Conservation (phyloP, 192 early-diverging fungal genomes). For the Rhizophagus sp. region DNA sequence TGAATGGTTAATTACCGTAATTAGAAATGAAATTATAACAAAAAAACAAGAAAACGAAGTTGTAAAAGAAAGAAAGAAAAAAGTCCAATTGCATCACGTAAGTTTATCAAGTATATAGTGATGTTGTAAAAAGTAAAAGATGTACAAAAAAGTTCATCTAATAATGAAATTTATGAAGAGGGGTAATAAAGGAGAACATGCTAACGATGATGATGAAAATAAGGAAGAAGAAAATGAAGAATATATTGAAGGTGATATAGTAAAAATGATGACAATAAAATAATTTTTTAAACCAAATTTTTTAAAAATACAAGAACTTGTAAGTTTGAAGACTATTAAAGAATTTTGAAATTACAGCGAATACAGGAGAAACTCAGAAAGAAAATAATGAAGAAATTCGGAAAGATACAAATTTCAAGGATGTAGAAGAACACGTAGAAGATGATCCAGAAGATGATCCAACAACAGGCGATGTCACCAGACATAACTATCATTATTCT, state of each 20-base stretch:
- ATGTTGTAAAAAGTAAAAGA: neutral
- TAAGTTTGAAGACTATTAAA: neutral
- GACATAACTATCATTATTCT: too few relatives aligned
- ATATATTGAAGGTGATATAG: neutral
- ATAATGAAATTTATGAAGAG: neutral
- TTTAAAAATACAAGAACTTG: neutral
- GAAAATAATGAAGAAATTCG: too few relatives aligned
- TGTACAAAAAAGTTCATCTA: neutral
- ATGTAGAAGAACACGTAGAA: too few relatives aligned
- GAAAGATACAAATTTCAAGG: too few relatives aligned
- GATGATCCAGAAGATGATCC: too few relatives aligned
- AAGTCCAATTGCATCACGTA: neutral
- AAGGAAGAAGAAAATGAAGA: neutral
- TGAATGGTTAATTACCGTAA: neutral
- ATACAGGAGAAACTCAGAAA: too few relatives aligned
- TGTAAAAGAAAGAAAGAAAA: too few relatives aligned
- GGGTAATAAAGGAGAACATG: neutral
- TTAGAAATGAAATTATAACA: neutral
- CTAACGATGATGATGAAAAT: neutral
- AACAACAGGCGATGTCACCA: too few relatives aligned
- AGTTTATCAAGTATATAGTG: neutral
- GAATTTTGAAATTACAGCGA: too few relatives aligned
- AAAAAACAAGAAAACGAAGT: neutral
- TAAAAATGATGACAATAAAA: neutral
- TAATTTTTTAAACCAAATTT: neutral